Conservation (phyloP, 495 filamentous ascomycete genomes). For the Hamigera avellanea region DNA sequence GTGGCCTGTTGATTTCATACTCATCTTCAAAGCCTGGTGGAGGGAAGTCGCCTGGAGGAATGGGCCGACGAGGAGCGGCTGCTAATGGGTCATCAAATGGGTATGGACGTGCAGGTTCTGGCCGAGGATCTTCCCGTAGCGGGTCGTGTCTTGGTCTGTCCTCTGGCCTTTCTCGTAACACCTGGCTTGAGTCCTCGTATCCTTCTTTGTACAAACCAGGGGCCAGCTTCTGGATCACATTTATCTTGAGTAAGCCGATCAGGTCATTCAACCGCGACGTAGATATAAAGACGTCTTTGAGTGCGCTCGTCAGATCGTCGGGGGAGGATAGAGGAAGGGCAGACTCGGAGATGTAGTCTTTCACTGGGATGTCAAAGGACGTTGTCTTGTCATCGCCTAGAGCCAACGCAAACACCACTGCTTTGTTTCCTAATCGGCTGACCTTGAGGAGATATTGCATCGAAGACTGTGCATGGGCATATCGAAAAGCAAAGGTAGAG, state of each 20-base stretch:
- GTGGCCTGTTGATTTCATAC: constrained; percentile 66
- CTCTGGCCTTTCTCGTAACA: constrained; percentile 16
- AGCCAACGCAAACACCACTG: constrained; percentile 67
- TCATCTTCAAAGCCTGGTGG: constrained; percentile 93
- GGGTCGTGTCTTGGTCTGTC: constrained; percentile 33
- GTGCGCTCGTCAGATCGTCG: constrained; percentile 25
- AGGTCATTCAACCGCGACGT: constrained; percentile 54
- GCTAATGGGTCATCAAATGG: constrained; percentile 61
- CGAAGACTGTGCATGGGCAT: constrained; percentile 79
- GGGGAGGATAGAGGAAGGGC: constrained; percentile 41
- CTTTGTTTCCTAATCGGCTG: constrained; percentile 71
- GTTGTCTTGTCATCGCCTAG: constrained; percentile 70
- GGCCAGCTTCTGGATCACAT: constrained; percentile 70
- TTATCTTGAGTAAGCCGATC: constrained; percentile 54
- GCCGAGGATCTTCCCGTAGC: constrained; percentile 38
- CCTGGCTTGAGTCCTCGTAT: constrained; percentile 46
- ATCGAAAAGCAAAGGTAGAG: constrained; percentile 66
- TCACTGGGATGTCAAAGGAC: constrained; percentile 59
- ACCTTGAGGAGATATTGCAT: constrained; percentile 76
- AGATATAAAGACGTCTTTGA: constrained; percentile 67
- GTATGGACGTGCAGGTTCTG: constrained; percentile 48
- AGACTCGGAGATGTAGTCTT: constrained; percentile 62
- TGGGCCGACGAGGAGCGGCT: constrained; percentile 46
- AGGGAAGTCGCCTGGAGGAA: constrained; percentile 66
- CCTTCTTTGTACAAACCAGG: constrained; percentile 65